A percentile compares a stretch with the other conserved stretches of the same genome.
phyloP scores from a whole-genome alignment of 495 filamentous ascomycete genomes.

The Aspergillus mulundensis region DNA sequence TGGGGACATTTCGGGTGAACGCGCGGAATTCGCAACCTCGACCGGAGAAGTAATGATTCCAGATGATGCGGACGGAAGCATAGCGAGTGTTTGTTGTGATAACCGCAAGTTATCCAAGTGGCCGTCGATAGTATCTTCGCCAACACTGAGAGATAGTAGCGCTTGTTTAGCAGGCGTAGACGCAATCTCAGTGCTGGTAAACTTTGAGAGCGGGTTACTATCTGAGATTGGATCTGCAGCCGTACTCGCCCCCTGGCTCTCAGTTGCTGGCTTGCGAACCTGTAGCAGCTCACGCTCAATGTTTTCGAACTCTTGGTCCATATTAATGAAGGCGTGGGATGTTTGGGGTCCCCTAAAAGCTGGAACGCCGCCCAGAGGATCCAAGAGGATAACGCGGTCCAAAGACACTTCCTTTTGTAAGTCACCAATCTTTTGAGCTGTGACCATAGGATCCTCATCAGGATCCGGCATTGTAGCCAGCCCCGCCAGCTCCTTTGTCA shows the following conservation, averaged over 20 bases:
- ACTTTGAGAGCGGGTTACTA: constrained; percentile 47
- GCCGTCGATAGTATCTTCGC: constrained; percentile 27
- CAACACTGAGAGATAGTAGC: constrained; percentile 10
- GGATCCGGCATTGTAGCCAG: constrained; percentile 35
- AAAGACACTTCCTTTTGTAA: constrained; percentile 58
- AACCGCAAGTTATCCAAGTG: constrained; percentile 75
- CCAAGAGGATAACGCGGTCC: constrained; percentile 85
- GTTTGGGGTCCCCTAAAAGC: constrained; percentile 58
- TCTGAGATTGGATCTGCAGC: constrained; percentile 20
- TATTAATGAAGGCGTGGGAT: constrained; percentile 88
- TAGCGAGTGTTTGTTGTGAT: constrained; percentile 58
- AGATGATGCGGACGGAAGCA: constrained; percentile 83
- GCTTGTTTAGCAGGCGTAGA: constrained; percentile 16
- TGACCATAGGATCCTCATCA: constrained; percentile 44
- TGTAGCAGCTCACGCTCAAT: constrained; percentile 57
- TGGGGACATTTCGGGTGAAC: constrained; percentile 31
- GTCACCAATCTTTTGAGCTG: constrained; percentile 38
- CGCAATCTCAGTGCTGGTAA: constrained; percentile 35
- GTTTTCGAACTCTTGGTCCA: constrained; percentile 80
- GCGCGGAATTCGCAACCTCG: constrained; percentile 68
- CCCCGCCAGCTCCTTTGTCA: constrained; percentile 70
- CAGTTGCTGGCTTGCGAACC: constrained; percentile 16
- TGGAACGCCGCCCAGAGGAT: constrained; percentile 85
- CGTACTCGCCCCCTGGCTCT: constrained; percentile 5
- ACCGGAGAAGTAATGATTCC: constrained; percentile 80